Percentiles rank a stretch among this genome's conserved stretches.
phyloP scores from a whole-genome alignment of 2,329 filamentous ascomycete genomes.

The Fusarium stilboides region DNA sequence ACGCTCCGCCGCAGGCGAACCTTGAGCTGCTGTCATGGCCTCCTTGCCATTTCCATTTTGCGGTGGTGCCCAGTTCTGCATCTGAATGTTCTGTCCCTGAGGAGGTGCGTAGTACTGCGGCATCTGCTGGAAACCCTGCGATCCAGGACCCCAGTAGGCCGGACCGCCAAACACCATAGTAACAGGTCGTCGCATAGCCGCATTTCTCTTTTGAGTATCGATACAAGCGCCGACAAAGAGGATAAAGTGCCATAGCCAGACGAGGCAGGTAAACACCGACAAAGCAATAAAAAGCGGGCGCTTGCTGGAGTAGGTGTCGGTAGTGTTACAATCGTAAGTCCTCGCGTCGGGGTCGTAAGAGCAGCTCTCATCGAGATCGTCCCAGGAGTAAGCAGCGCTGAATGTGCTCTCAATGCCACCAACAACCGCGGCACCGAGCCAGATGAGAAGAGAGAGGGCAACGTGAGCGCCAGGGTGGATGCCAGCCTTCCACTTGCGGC shows the following conservation, averaged over 20 bases:
- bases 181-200: slow-evolving; percentile 40
- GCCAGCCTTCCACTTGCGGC: slow-evolving; percentile 53
- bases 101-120: slow-evolving; percentile 39
- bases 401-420: slow-evolving; percentile 46
- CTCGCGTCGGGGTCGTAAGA: slow-evolving; percentile 19
- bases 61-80: slow-evolving; percentile 33
- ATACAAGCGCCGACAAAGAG: slow-evolving; percentile 60
- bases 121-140: slow-evolving; percentile 53
- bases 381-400: slow-evolving; percentile 24
- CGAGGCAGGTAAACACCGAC: slow-evolving; percentile 44
- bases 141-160: slow-evolving; percentile 50
- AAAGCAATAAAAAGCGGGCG: slow-evolving; percentile 38
- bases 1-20: slow-evolving; percentile 20
- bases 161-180: slow-evolving; percentile 49
- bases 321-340: slow-evolving; percentile 20
- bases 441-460: slow-evolving; percentile 60
- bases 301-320: slow-evolving; percentile 10
- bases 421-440: slow-evolving; percentile 53
- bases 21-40: slow-evolving; percentile 7
- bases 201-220: slow-evolving; percentile 55
- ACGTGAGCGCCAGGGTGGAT: slow-evolving; percentile 63
- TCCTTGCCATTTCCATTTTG: slow-evolving; percentile 32
- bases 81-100: slow-evolving; percentile 38
- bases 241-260: slow-evolving; percentile 55
- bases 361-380: slow-evolving; percentile 31